phyloP scores from a whole-genome alignment of 805 yeast species.

The Kazachstania bromeliacearum region DNA sequence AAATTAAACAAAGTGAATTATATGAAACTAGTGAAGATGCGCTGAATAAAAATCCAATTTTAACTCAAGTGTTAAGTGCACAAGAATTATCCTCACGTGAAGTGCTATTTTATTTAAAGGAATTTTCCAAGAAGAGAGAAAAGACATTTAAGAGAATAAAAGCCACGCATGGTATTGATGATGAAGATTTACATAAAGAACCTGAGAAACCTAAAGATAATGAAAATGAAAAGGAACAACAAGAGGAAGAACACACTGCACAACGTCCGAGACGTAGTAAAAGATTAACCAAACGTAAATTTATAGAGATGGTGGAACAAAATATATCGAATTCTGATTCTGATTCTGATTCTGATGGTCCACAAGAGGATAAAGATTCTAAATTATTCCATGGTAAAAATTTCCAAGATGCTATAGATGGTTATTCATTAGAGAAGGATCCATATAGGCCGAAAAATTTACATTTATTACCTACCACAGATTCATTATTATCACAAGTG shows the following conservation, averaged over 20 bases:
- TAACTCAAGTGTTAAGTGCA: conserved; percentile 36
- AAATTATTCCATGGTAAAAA: conserved; percentile 11
- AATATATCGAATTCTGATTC: conserved; percentile 3
- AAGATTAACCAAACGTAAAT: conserved; percentile 4
- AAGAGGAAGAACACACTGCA: conserved; percentile 13
- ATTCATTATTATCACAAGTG: conserved; percentile 41
- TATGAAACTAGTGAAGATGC: conserved; percentile 33
- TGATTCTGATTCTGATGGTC: conserved; percentile 6
- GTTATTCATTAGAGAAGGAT: conserved; percentile 31
- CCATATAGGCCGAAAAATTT: conserved; percentile 47
- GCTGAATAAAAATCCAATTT: conserved; percentile 34
- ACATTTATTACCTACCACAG: conserved; percentile 48
- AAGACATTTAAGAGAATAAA: conserved; percentile 19
- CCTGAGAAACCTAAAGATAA: conserved; percentile 13
- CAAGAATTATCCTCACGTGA: conserved; percentile 39
- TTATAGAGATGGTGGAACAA: conserved; percentile 6
- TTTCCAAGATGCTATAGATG: conserved; percentile 28
- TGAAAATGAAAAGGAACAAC: conserved; percentile 4
- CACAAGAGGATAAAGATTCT: conserved; percentile 9
- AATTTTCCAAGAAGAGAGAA: conserved; percentile 26
- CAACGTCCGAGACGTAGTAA: conserved; percentile 3
- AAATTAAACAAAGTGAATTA: conserved; percentile 21
- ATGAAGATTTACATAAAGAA: conserved; percentile 16
- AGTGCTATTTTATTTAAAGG: conserved; percentile 30
- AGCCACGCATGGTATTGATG: conserved; percentile 28